phyloP scores from a whole-genome alignment of 148 eudicot species.

The Rhododendron ovatum region DNA sequence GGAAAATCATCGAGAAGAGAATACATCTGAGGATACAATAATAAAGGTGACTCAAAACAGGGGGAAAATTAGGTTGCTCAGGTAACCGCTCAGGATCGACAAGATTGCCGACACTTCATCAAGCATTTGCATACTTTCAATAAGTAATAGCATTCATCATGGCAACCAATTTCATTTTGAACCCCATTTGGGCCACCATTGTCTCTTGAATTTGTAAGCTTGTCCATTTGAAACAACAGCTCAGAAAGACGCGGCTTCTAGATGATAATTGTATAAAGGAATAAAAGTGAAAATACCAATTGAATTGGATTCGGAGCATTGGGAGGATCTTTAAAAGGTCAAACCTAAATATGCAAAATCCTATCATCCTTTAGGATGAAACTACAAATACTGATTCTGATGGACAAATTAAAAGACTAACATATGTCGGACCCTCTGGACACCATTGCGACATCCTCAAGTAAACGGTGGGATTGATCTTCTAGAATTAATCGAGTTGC shows the following conservation, averaged over 20 bases:
- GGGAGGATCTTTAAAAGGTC: background rate
- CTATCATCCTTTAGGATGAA: background rate
- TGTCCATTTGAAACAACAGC: background rate
- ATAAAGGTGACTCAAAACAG: background rate
- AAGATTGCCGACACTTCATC: slow-evolving; percentile 26
- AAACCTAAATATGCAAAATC: background rate
- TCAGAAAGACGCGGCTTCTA: background rate
- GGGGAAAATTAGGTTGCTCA: slow-evolving; percentile 37
- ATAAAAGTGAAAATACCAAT: background rate
- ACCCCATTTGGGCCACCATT: background rate
- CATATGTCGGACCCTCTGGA: no score
- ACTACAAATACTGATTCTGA: background rate
- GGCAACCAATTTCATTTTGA: slow-evolving; percentile 24
- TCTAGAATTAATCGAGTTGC: no score
- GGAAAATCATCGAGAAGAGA: background rate
- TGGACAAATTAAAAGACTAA: background rate
- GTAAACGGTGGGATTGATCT: no score
- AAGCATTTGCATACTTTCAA: slow-evolving; percentile 32
- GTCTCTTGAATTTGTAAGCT: background rate
- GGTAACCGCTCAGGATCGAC: slow-evolving; percentile 65
- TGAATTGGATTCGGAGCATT: background rate
- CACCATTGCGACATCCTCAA: no score
- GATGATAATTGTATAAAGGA: background rate
- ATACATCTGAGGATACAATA: background rate
- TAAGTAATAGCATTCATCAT: slow-evolving; percentile 31